phyloP scores from a whole-genome alignment of 768 basidiomycete genomes.

The Coprinopsis cinerea region DNA sequence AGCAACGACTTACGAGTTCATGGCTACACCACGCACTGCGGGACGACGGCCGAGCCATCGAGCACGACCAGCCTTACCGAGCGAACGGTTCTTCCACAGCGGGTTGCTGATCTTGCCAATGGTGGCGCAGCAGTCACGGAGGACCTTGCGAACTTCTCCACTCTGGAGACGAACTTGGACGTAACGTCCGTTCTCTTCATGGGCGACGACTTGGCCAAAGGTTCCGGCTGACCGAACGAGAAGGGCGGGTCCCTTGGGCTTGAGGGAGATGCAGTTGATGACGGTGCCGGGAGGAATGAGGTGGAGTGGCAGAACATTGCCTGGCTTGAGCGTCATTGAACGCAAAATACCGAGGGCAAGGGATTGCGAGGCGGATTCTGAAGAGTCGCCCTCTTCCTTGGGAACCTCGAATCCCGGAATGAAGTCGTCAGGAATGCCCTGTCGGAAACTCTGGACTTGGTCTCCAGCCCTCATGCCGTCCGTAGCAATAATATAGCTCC shows the following conservation, averaged over 20 bases:
- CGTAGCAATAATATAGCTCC: slow-evolving; percentile 91
- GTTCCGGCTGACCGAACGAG: slow-evolving; percentile 90
- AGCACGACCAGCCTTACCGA: slow-evolving; percentile 89
- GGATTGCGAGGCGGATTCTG: slow-evolving; percentile 41
- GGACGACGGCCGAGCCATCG: slow-evolving; percentile 86
- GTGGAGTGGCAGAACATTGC: slow-evolving; percentile 88
- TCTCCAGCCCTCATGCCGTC: slow-evolving; percentile 88
- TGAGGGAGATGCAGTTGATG: slow-evolving; percentile 80
- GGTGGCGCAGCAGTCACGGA: slow-evolving; percentile 78
- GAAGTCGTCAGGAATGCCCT: slow-evolving; percentile 74
- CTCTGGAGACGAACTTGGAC: slow-evolving; percentile 82
- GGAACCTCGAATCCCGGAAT: slow-evolving; percentile 45
- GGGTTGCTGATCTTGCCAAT: slow-evolving; percentile 91
- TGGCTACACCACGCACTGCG: slow-evolving; percentile 88
- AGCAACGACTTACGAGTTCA: slow-evolving; percentile 74
- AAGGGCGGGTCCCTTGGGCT: slow-evolving; percentile 67
- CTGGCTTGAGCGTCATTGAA: slow-evolving; percentile 76
- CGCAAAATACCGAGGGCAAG: slow-evolving; percentile 84
- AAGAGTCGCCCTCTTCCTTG: slow-evolving; percentile 15
- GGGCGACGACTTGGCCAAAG: slow-evolving; percentile 73
- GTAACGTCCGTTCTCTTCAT: slow-evolving; percentile 67
- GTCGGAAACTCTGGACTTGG: slow-evolving; percentile 77
- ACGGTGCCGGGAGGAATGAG: slow-evolving; percentile 90
- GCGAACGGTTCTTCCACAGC: slow-evolving; percentile 73
- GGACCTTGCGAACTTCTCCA: slow-evolving; percentile 86